These are phyloP conservation scores for Pseudozyma tsukubaensis DNA, from an alignment of 1,284 basidiomycete species.

Conservation along the genomic window DNA sequence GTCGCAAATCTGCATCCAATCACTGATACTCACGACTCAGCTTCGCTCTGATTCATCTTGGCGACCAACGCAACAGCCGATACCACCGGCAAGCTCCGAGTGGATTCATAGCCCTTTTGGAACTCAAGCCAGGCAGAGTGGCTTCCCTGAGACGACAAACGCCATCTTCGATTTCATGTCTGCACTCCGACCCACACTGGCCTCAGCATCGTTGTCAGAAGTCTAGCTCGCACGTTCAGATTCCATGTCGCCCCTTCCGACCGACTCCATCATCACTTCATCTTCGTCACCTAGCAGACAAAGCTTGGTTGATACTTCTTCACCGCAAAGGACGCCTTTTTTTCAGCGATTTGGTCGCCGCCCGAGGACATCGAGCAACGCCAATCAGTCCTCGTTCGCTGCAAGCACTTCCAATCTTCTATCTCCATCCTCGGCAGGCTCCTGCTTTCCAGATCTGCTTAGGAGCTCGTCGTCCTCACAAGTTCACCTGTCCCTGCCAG, in stretches of 20 bases:
- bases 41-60: too few species aligned
- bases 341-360: slow-evolving; percentile 31
- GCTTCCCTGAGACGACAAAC: too few species aligned
- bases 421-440: slow-evolving; percentile 9
- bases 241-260: slow-evolving; percentile 20
- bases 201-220: too few species aligned
- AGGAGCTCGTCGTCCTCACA: slow-evolving; percentile 42
- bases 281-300: slow-evolving; percentile 6
- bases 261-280: slow-evolving; percentile 9
- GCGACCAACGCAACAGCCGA: too few species aligned
- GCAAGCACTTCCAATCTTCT: slow-evolving; percentile 46
- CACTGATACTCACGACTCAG: too few species aligned
- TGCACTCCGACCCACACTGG: too few species aligned
- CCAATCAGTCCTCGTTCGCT: slow-evolving; percentile 22
- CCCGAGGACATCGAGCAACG: slow-evolving; percentile 25
- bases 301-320: slow-evolving; percentile 4
- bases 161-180: too few species aligned
- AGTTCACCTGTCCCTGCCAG: slow-evolving; percentile 18
- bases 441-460: slow-evolving; percentile 24
- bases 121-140: too few species aligned
- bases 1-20: too few species aligned
- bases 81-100: too few species aligned
- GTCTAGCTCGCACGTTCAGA: too few species aligned
- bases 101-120: too few species aligned
- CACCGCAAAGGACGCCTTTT: slow-evolving; percentile 20